phyloP scores from a whole-genome alignment of 441 rosid species.

The Cnidoscolus chayamansa region DNA sequence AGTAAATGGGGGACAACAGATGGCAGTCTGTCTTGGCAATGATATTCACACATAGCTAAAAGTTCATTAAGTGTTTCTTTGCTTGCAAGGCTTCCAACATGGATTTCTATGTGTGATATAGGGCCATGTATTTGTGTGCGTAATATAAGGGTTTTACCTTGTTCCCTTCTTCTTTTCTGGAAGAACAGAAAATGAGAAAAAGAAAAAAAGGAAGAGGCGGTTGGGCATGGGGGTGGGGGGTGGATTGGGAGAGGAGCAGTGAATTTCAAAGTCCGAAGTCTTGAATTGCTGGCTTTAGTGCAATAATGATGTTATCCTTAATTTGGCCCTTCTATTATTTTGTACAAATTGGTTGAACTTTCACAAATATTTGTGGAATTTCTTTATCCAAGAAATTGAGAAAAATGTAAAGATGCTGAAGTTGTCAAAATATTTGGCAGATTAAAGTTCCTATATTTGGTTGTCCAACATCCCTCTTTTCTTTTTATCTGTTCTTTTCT shows the following conservation, averaged over 20 bases:
- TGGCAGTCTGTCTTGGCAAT: constrained; percentile 22
- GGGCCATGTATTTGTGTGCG: too few relatives aligned
- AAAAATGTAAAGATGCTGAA: constrained; percentile 17
- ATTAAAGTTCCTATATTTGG: constrained; percentile 1
- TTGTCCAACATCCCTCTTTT: not conserved
- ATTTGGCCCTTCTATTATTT: constrained; percentile 13
- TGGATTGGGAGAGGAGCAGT: not conserved
- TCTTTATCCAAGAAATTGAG: constrained; percentile 9
- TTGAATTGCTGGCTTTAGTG: constrained; percentile 13
- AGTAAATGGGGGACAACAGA: constrained; percentile 26
- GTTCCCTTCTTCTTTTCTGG: constrained; percentile 4
- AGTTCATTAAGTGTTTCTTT: constrained; percentile 14
- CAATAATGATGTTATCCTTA: constrained; percentile 7
- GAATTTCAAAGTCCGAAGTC: not conserved
- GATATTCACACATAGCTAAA: constrained; percentile 23
- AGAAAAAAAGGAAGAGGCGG: not conserved
- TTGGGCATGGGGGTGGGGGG: not conserved
- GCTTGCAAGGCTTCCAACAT: constrained; percentile 16
- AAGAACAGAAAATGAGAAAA: not conserved
- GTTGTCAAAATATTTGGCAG: constrained; percentile 1
- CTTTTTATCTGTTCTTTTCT: not conserved
- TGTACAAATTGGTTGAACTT: constrained; percentile 16
- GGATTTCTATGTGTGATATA: constrained; percentile 6
- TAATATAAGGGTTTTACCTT: not conserved
- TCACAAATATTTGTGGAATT: not conserved